Percentiles rank a stretch among this genome's conserved stretches.
Evolutionary conservation across 208 protist species (phyloP).

Genomic region (Wallacemonas sp.): DNA sequence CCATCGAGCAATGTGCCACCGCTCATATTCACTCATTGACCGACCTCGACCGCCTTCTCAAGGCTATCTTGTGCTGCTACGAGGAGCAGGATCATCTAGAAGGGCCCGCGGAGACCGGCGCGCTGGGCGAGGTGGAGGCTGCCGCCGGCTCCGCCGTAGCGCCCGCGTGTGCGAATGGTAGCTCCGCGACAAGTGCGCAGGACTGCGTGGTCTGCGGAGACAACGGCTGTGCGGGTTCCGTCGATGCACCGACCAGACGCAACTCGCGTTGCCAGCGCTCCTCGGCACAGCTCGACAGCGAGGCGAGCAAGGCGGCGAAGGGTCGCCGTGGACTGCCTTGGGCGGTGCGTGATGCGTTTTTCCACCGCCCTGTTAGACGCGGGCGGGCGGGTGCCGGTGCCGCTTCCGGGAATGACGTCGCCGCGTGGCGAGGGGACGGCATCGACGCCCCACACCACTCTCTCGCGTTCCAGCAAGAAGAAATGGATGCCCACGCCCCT

Average conservation of each 20-base stretch:
- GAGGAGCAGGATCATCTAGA: background rate
- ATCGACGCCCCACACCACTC: too few relatives aligned
- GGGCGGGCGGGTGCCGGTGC: too few relatives aligned
- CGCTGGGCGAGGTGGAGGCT: background rate
- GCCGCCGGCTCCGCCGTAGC: background rate
- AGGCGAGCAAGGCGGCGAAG: background rate
- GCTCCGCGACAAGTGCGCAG: too few relatives aligned
- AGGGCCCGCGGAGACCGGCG: background rate
- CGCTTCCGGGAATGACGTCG: too few relatives aligned
- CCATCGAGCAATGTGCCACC: constrained; percentile 34
- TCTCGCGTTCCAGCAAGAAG: too few relatives aligned
- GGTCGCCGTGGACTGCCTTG: background rate
- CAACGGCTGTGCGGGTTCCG: too few relatives aligned
- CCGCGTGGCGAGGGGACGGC: too few relatives aligned
- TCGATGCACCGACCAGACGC: background rate
- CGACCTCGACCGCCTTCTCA: constrained; percentile 29
- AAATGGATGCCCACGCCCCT: too few relatives aligned
- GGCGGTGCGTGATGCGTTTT: background rate
- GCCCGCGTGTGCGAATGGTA: too few relatives aligned
- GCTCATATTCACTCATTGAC: constrained; percentile 23
- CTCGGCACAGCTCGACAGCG: background rate
- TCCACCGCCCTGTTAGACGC: background rate
- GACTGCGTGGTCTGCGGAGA: too few relatives aligned
- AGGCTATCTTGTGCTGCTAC: constrained; percentile 6
- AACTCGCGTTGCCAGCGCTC: background rate